Base-by-base conservation (phyloP, 768 basidiomycete genomes). In the Mrakia hoshinonis region DNA sequence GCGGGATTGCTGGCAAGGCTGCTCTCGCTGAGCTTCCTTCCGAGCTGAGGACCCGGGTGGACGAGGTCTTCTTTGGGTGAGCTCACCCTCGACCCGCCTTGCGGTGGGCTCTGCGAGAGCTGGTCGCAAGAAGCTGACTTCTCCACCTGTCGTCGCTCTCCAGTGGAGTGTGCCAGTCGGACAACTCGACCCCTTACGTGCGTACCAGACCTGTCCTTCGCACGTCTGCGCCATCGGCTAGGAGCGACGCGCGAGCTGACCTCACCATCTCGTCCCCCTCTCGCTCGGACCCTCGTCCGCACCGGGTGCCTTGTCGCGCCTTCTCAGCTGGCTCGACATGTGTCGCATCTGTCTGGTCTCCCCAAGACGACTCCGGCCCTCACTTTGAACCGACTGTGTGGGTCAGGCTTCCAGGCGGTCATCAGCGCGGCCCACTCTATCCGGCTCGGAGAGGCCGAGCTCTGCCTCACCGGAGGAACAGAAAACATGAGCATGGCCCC, bases 11-110 rank as follows among this genome's bases (percentile, higher is more conserved):
- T 4, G 77, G 79, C 11, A 79, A 78, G 68, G 80, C 81, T 13
- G 81, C 81, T n/a, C 74, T 81, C 7, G 78, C 77, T 12, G 77
- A 79, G 46, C 74, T 81, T 9, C 80, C 80, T 0, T 69, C 76
- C 15, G 79, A 77, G 13, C 74, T 79, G 6, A 73, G 79, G 67
- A 47, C 43, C 0, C 18, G 36, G 29, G 80, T 81, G 0, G 81
- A 81, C 73, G 77, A 79, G 52, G 80, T 81, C 3, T 78, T 80
- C 73, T 81, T 81, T 63, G 81, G 81, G 80, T 81, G 67, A 74
- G 80, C 66, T 20, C 31, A 38, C 29, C 52, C 4, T 51, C 20
- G 20, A n/a, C 49, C 24, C 18, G 29, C 12, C 58, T 29, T 61
- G 31, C 38, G n/a, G n/a, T n/a, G n/a, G n/a, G n/a, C n/a, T n/a